Evolutionary conservation across 495 filamentous ascomycete genomes (phyloP), one percentile per base, ranked within the genome.

Genomic region (Rusavskia elegans): DNA sequence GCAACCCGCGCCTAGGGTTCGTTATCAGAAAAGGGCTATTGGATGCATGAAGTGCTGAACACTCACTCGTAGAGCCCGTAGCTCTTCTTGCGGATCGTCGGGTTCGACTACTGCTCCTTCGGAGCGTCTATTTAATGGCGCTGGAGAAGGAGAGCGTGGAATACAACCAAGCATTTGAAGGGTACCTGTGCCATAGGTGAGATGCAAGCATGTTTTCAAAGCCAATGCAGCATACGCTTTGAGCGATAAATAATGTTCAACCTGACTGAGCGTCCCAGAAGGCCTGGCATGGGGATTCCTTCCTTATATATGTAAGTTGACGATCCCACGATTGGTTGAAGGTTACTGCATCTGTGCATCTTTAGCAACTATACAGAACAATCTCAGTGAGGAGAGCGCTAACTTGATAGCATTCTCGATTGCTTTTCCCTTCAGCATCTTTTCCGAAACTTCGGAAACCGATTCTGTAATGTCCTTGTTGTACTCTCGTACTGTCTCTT

Each of bases 151-250:
- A 29, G 50, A 39, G 36, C 53, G 52, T 20, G 60, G 60, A 17
- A 62, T 60, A 27, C 58, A 60, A 21, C 60, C 60, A 3, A 62
- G 37, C 29, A 49, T 56, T 38, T 62, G 60, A 17, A 62, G 51
- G 36, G 53, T 53, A 11, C 50, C 60, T 62, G 16, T 20, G 0
- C 10, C 2, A 0, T 9, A 17, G 4, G 5, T 49, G 4, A 40
- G 37, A 48, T 11, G n/a, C 5, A 17, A 9, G n/a, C 0, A 23
- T 2, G 35, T 5, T 10, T 13, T 14, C 14, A 2, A 2, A 17
- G 10, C 25, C 14, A 20, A 0, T 6, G 3, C 5, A 16, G 19
- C 56, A 37, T 19, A 61, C 59, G 23, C 41, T 25, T 59, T 20
- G 59, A 59, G 17, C 56, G 41, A 29, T 61, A 61, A 6, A 56